Conservation (phyloP, 2,329 filamentous ascomycete genomes). For the Aotearoamyces nothofagi region DNA sequence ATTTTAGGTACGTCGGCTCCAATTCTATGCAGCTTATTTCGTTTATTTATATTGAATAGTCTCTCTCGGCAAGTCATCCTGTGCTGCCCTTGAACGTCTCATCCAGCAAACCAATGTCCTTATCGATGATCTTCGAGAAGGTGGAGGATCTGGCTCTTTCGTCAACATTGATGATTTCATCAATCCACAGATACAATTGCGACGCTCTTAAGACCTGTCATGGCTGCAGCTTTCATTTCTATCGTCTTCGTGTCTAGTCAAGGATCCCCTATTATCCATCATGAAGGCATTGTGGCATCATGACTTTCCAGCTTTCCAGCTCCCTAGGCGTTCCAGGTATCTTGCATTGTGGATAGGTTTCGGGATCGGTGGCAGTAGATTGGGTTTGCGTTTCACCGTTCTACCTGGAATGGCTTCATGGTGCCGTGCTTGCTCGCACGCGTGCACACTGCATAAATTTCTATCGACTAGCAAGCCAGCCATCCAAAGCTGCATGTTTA, state of each 20-base stretch:
- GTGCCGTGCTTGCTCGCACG: no score
- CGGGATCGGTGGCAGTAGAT: no score
- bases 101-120: constrained; percentile 78
- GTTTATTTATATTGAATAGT: constrained; percentile 32
- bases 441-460: no score
- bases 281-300: no score
- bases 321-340: constrained; percentile 4
- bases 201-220: no score
- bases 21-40: background rate
- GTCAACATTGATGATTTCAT: constrained; percentile 49
- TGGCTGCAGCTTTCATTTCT: constrained; percentile 3
- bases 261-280: no score
- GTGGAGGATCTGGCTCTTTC: constrained; percentile 71
- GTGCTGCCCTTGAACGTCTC: constrained; percentile 69
- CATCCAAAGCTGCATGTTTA: no score
- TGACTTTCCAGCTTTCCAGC: constrained; percentile 6
- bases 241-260: no score
- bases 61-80: constrained; percentile 77
- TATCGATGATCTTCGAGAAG: constrained; percentile 66
- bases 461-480: no score
- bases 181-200: constrained; percentile 6
- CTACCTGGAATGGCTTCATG: no score
- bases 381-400: no score
- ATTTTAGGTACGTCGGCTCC: constrained; percentile 57
- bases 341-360: constrained; percentile 12